Evolutionary conservation across 2,329 filamentous ascomycete genomes (phyloP).

Genomic region (Bipolaris cookei): DNA sequence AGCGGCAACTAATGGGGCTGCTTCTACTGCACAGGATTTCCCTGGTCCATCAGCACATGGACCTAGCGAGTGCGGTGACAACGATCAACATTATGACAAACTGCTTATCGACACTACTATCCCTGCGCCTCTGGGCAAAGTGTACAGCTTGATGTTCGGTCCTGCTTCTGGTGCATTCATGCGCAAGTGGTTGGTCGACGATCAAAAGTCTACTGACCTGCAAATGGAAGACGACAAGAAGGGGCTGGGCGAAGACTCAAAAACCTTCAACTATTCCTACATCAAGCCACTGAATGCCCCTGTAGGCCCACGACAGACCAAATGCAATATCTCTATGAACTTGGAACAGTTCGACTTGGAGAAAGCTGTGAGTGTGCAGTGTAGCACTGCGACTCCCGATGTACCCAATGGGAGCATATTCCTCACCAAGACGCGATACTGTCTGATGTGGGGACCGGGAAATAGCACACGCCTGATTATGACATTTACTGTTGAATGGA

Average conservation of each 20-base stretch:
- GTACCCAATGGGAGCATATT: slow-evolving; percentile 95
- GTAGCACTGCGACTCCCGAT: slow-evolving; percentile 88
- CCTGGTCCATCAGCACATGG: slow-evolving; percentile 83
- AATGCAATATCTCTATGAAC: slow-evolving; percentile 85
- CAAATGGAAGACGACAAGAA: slow-evolving; percentile 83
- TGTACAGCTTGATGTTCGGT: slow-evolving; percentile 89
- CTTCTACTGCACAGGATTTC: slow-evolving; percentile 66
- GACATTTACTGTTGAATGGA: slow-evolving; percentile 93
- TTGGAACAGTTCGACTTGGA: slow-evolving; percentile 88
- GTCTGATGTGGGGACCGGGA: slow-evolving; percentile 87
- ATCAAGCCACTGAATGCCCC: slow-evolving; percentile 86
- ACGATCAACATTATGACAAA: slow-evolving; percentile 80
- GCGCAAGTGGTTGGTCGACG: slow-evolving; percentile 80
- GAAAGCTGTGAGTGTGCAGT: slow-evolving; percentile 80
- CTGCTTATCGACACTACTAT: slow-evolving; percentile 85
- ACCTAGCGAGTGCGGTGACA: slow-evolving; percentile 85
- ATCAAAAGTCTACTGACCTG: slow-evolving; percentile 89
- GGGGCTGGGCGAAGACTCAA: slow-evolving; percentile 76
- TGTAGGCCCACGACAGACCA: slow-evolving; percentile 92
- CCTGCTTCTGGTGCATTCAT: slow-evolving; percentile 80
- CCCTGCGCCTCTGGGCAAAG: slow-evolving; percentile 85
- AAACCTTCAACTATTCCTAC: slow-evolving; percentile 77
- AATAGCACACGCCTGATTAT: slow-evolving; percentile 85
- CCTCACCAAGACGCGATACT: slow-evolving; percentile 90
- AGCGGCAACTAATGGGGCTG: slow-evolving; percentile 51